These are phyloP conservation scores for Trypanosoma mega DNA, from an alignment of 208 protist species.

Conservation along the genomic window DNA sequence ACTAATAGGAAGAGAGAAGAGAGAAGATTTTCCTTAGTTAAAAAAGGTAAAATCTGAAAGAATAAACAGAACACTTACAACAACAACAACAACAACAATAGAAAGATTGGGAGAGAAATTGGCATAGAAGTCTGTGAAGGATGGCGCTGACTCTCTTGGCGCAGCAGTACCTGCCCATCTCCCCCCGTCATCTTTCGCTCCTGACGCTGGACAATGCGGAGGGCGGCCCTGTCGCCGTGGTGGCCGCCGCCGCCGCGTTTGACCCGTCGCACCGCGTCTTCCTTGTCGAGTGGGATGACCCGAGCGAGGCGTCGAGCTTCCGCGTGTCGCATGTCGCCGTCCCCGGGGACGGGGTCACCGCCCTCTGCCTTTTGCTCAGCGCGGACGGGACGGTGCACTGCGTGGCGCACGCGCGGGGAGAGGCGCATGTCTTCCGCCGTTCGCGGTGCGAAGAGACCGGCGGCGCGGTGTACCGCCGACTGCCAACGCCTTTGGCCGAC, in stretches of 20 bases:
- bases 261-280: slow-evolving; percentile 22
- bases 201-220: slow-evolving; percentile 16
- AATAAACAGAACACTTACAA: too few species aligned
- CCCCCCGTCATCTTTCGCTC: slow-evolving; percentile 23
- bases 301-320: slow-evolving; percentile 15
- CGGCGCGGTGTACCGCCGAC: slow-evolving; percentile 11
- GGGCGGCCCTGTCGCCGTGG: slow-evolving; percentile 17
- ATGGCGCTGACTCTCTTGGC: slow-evolving; percentile 22
- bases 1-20: too few species aligned
- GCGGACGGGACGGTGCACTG: slow-evolving; percentile 44
- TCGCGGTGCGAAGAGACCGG: slow-evolving; percentile 11
- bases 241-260: slow-evolving; percentile 22
- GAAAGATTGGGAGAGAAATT: too few species aligned
- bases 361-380: slow-evolving; percentile 25
- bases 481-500: slow-evolving; percentile 16
- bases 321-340: slow-evolving; percentile 19
- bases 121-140: too few species aligned
- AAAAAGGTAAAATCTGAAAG: too few species aligned
- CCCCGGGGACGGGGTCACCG: slow-evolving; percentile 25
- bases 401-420: slow-evolving; percentile 41
- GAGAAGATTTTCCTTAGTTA: too few species aligned
- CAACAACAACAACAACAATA: too few species aligned
- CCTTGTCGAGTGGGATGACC: slow-evolving; percentile 30
- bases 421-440: slow-evolving; percentile 45
- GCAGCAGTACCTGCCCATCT: slow-evolving; percentile 31